A percentile compares a stretch with the other conserved stretches of the same genome.
Evolutionary conservation across 2,329 filamentous ascomycete genomes (phyloP).

Genomic region (Hymenoscyphus infarciens): DNA sequence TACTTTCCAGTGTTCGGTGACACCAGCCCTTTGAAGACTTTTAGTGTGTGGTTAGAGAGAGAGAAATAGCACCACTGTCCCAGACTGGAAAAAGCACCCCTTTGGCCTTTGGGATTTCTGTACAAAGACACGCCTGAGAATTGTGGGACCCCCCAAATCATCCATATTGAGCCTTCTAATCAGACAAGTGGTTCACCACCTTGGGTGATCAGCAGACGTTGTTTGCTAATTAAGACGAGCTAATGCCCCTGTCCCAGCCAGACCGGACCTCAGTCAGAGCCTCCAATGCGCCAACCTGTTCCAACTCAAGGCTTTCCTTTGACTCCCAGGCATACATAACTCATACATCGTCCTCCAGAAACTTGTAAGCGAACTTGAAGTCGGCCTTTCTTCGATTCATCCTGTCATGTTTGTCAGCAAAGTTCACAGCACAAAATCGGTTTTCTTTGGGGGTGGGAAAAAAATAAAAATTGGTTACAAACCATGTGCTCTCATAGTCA

Average conservation of each 20-base stretch:
- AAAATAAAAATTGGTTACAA: constrained; percentile 21
- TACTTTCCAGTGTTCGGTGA: no score
- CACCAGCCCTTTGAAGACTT: no score
- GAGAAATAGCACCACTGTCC: no score
- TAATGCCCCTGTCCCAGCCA: constrained; percentile 40
- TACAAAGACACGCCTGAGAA: constrained; percentile 1
- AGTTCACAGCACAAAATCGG: constrained; percentile 5
- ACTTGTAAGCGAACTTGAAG: constrained; percentile 98
- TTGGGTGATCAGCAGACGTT: constrained; percentile 26
- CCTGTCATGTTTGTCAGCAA: constrained; percentile 49
- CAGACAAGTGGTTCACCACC: neutral
- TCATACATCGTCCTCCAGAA: constrained; percentile 87
- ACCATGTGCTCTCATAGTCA: constrained; percentile 99
- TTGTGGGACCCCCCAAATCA: neutral
- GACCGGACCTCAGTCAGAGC: constrained; percentile 63
- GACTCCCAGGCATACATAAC: constrained; percentile 54
- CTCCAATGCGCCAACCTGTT: constrained; percentile 58
- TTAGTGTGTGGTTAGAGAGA: no score
- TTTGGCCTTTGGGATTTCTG: neutral
- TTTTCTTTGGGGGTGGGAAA: constrained; percentile 12
- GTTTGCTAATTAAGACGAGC: constrained; percentile 31
- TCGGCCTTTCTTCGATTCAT: constrained; percentile 98
- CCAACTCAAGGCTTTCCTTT: constrained; percentile 63
- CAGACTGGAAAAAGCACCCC: no score
- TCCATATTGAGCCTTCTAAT: constrained; percentile 1